These are phyloP conservation scores for Phytophthora quininea DNA, from an alignment of 352 stramenopile species.

Conservation along the genomic window DNA sequence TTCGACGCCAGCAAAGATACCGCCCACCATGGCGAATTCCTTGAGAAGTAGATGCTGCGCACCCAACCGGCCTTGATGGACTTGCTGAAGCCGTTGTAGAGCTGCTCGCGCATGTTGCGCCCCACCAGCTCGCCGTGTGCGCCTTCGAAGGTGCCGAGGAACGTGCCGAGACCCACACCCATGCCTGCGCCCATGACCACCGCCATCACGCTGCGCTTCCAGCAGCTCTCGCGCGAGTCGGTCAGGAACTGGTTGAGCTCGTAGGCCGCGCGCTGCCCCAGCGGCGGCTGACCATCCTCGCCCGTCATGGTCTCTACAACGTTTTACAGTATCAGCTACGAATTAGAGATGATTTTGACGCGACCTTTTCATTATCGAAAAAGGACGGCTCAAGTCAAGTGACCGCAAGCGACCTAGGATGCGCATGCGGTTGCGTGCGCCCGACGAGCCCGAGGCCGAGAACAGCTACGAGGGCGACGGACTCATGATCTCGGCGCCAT, in stretches of 20 bases:
- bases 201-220: constrained; percentile 85
- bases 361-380: not conserved
- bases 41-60: constrained; percentile 89
- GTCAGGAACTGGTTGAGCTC: constrained; percentile 75
- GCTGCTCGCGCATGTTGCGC: constrained; percentile 87
- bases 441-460: constrained; percentile 57
- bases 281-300: constrained; percentile 29
- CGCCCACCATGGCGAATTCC: constrained; percentile 86
- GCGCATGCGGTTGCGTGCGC: constrained; percentile 70
- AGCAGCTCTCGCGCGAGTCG: constrained; percentile 82
- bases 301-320: constrained; percentile 16
- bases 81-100: constrained; percentile 87
- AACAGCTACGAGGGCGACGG: constrained; percentile 32
- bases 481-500: constrained; percentile 1
- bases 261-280: constrained; percentile 45
- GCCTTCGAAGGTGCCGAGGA: constrained; percentile 88
- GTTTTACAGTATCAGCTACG: too few relatives aligned
- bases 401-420: constrained; percentile 31
- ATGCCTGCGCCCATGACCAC: constrained; percentile 72
- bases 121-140: constrained; percentile 86
- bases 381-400: not conserved
- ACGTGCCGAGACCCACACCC: constrained; percentile 84
- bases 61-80: constrained; percentile 77
- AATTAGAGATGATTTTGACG: too few relatives aligned
- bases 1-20: constrained; percentile 82